Percentiles rank a stretch among this genome's conserved stretches.
These are phyloP conservation scores for Asterochloris erici DNA, from an alignment of 139 green algal genomes.

Conservation along the genomic window DNA sequence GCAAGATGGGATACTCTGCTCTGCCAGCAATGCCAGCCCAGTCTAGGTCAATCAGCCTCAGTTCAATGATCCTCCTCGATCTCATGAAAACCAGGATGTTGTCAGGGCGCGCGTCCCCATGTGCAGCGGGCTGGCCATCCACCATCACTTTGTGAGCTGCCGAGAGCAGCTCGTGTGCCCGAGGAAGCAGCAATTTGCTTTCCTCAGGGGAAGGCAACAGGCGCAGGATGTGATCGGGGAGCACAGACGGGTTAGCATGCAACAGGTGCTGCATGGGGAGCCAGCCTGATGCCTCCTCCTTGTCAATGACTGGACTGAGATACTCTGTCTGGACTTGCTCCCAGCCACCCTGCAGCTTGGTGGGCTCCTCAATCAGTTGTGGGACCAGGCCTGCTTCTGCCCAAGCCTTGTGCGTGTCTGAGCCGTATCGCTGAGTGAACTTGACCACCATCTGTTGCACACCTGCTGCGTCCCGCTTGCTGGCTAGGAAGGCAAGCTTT, in stretches of 20 bases:
- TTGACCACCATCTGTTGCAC: neutral
- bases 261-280: neutral
- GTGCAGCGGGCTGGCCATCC: neutral
- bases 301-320: neutral
- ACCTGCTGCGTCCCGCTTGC: neutral
- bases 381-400: neutral
- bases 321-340: slow-evolving; percentile 1
- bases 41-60: slow-evolving; percentile 18
- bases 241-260: neutral
- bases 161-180: neutral
- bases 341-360: neutral
- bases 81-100: slow-evolving; percentile 3
- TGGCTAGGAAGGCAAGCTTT: neutral
- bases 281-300: slow-evolving; percentile 6
- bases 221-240: too few relatives aligned
- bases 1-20: neutral
- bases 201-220: neutral
- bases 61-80: neutral
- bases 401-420: slow-evolving; percentile 1
- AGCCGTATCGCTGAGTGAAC: neutral
- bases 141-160: neutral
- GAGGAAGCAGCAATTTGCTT: neutral
- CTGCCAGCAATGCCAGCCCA: neutral
- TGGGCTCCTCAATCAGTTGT: neutral
- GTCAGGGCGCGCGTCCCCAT: slow-evolving; percentile 8